These are phyloP conservation scores for Diutina ranongensis DNA, from an alignment of 1,139 yeast genomes.

Conservation along the genomic window DNA sequence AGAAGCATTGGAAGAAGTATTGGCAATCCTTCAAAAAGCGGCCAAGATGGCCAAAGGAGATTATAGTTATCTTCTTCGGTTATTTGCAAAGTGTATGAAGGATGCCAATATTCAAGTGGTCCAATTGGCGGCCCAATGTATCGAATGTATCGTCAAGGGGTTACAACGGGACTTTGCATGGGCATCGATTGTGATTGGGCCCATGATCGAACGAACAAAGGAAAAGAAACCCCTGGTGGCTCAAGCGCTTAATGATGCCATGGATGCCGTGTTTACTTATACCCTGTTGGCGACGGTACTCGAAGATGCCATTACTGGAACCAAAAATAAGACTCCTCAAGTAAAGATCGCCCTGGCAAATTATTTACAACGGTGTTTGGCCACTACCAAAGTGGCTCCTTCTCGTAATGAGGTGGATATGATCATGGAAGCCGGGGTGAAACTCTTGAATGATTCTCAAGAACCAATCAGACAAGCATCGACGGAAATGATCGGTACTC, in stretches of 20 bases:
- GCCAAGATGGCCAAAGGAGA: constrained; percentile 34
- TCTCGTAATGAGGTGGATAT: constrained; percentile 39
- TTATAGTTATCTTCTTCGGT: constrained; percentile 46
- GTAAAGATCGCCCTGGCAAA: constrained; percentile 60
- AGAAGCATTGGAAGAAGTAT: constrained; percentile 67
- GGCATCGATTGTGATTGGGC: constrained; percentile 47
- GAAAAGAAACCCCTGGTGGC: constrained; percentile 78
- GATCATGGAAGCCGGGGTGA: constrained; percentile 44
- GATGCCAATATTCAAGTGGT: constrained; percentile 92
- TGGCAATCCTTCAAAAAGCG: constrained; percentile 41
- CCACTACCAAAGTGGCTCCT: constrained; percentile 39
- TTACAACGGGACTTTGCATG: constrained; percentile 42
- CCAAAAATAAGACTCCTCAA: constrained; percentile 77
- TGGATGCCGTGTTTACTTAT: constrained; percentile 48
- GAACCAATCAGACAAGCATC: constrained; percentile 78
- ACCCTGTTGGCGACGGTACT: constrained; percentile 48
- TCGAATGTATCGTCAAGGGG: constrained; percentile 56
- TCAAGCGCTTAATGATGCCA: constrained; percentile 53
- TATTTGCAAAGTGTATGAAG: constrained; percentile 62
- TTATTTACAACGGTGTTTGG: constrained; percentile 55
- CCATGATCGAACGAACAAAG: constrained; percentile 72
- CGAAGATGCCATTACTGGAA: constrained; percentile 46
- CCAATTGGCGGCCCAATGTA: constrained; percentile 62
- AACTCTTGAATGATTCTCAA: constrained; percentile 67
- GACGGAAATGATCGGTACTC: constrained; percentile 67